These are phyloP conservation scores for Santalum album DNA, from an alignment of 164 flowering plant genomes.

Conservation along the genomic window DNA sequence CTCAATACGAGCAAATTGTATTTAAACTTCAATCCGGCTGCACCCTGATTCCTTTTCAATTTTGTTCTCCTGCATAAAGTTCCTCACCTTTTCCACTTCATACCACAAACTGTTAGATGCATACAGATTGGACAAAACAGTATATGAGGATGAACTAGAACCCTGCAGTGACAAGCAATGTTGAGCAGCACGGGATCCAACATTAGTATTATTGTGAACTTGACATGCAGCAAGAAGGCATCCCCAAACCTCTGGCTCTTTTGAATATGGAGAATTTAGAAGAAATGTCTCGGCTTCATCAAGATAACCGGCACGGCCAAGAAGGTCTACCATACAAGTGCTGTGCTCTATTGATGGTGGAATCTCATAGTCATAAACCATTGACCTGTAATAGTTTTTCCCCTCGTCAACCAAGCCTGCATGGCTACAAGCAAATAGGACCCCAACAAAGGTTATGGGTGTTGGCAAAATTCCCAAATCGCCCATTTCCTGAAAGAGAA, in stretches of 20 bases:
- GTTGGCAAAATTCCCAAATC: slow-evolving; percentile 13
- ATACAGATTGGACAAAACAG: slow-evolving; percentile 17
- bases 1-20: neutral
- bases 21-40: slow-evolving; percentile 12
- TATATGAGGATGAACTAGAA: slow-evolving; percentile 8
- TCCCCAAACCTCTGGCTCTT: slow-evolving; percentile 19
- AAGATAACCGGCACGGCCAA: slow-evolving; percentile 25
- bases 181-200: slow-evolving; percentile 20
- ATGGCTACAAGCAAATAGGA: slow-evolving; percentile 20
- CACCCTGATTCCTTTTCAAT: slow-evolving; percentile 16
- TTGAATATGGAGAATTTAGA: slow-evolving; percentile 14
- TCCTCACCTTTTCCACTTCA: slow-evolving; percentile 13
- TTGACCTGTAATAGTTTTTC: slow-evolving; percentile 10
- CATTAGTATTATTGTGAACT: slow-evolving; percentile 15
- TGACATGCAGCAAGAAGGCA: slow-evolving; percentile 22
- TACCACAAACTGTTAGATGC: slow-evolving; percentile 19
- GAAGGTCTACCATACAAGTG: slow-evolving; percentile 24
- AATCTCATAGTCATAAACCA: slow-evolving; percentile 15
- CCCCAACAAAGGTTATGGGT: slow-evolving; percentile 15
- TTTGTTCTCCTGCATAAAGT: slow-evolving; percentile 12
- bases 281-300: slow-evolving; percentile 18
- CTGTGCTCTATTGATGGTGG: slow-evolving; percentile 23
- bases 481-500: slow-evolving; percentile 17
- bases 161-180: slow-evolving; percentile 17
- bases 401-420: slow-evolving; percentile 23